Evolutionary conservation across 2,329 filamentous ascomycete genomes (phyloP).

Genomic region (Cladophialophora exuberans): DNA sequence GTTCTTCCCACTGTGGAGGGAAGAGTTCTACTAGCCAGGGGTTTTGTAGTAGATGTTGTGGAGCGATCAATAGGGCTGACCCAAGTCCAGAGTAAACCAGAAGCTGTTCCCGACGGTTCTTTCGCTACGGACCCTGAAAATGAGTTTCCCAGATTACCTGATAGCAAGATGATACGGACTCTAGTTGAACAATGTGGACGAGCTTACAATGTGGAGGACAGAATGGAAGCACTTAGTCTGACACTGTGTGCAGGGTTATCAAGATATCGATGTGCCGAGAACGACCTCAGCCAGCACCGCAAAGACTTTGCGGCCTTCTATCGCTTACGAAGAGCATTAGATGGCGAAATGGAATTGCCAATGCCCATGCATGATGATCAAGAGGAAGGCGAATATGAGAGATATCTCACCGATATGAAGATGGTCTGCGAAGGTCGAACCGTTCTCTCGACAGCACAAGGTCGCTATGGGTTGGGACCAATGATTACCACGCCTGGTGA

Average conservation of each 20-base stretch:
- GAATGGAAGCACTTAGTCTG: conserved; percentile 10
- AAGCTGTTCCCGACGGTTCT: no score
- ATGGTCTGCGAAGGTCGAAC: conserved; percentile 12
- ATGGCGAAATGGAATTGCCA: neutral
- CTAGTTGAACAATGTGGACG: neutral
- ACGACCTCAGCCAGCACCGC: conserved; percentile 3
- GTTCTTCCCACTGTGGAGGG: neutral
- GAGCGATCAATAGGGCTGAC: neutral
- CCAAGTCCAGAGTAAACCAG: neutral
- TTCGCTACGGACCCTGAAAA: no score
- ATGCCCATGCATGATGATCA: neutral
- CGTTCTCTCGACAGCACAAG: conserved; percentile 15
- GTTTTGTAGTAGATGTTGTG: conserved; percentile 2
- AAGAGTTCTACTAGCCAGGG: neutral
- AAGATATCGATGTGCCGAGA: conserved; percentile 11
- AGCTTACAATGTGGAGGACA: neutral
- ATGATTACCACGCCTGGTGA: conserved; percentile 6
- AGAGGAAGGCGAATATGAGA: conserved; percentile 2
- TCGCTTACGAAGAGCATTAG: neutral
- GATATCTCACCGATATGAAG: conserved; percentile 8
- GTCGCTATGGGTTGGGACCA: conserved; percentile 17
- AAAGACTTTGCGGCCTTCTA: conserved; percentile 10
- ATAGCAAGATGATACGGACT: neutral
- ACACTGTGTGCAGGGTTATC: conserved; percentile 12
- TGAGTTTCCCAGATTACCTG: neutral